Conservation (phyloP, 2,329 filamentous ascomycete species). For the Aureobasidium sp. region DNA sequence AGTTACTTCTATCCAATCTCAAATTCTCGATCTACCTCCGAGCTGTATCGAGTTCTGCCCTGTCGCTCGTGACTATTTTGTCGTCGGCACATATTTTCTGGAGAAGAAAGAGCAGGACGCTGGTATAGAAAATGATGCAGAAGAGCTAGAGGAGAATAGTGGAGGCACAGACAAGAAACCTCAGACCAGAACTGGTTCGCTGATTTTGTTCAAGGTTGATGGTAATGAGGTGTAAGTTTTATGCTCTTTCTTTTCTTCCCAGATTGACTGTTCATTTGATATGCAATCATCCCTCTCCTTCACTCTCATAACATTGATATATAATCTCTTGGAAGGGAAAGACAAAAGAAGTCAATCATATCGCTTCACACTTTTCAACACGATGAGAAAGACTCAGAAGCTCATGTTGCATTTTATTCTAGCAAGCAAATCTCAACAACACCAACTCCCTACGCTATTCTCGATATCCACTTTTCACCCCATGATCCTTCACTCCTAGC, state of each 20-base stretch:
- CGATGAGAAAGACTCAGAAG: neutral
- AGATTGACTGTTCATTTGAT: too few species aligned
- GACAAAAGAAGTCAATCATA: too few species aligned
- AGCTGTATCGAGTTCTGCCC: constrained; percentile 73
- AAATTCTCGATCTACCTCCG: constrained; percentile 59
- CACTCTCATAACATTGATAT: neutral
- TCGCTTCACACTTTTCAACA: too few species aligned
- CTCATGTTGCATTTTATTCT: neutral
- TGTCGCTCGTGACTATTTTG: constrained; percentile 54
- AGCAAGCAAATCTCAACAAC: constrained; percentile 36
- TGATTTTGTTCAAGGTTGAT: constrained; percentile 58
- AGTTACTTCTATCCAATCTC: constrained; percentile 41
- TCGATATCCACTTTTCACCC: constrained; percentile 78
- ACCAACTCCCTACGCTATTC: constrained; percentile 62
- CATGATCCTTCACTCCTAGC: constrained; percentile 51
- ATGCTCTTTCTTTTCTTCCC: neutral
- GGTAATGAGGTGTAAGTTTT: constrained; percentile 50
- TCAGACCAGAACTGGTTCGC: constrained; percentile 58
- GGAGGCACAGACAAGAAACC: constrained; percentile 17
- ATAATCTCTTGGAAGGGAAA: too few species aligned
- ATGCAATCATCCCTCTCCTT: too few species aligned
- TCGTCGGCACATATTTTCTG: constrained; percentile 80
- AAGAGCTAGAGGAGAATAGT: constrained; percentile 22
- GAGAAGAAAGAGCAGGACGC: constrained; percentile 37
- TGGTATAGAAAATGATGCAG: neutral